phyloP scores from a whole-genome alignment of 164 flowering plant species.

The Vitis riparia region DNA sequence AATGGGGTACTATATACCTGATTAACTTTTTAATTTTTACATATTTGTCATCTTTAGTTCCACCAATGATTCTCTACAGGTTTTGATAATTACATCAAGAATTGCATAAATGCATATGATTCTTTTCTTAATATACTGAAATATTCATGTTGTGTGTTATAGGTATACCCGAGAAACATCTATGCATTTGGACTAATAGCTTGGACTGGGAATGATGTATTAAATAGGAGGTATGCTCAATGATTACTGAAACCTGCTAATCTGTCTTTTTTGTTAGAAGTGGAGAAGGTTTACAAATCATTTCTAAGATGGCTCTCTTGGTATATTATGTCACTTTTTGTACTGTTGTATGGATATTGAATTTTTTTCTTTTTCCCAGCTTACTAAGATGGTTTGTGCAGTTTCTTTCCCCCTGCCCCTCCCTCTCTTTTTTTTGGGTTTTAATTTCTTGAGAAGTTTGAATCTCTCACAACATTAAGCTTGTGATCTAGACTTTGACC shows the following conservation, averaged over 20 bases:
- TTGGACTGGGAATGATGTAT: slow-evolving; percentile 98
- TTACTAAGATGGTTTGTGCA: neutral
- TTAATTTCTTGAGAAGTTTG: no score
- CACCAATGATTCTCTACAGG: no score
- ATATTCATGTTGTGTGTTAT: neutral
- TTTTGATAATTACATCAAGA: neutral
- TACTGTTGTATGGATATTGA: no score
- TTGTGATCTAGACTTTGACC: neutral
- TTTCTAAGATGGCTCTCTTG: no score
- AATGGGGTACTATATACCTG: neutral
- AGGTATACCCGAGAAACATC: slow-evolving; percentile 94
- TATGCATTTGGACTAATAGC: slow-evolving; percentile 91
- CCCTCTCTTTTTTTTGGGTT: no score
- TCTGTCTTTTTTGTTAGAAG: no score
- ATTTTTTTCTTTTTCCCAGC: no score
- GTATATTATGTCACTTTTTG: no score
- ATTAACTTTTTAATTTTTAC: neutral
- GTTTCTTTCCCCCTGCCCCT: no score
- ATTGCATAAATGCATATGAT: neutral
- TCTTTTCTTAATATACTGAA: neutral
- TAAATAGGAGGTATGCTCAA: slow-evolving; percentile 73
- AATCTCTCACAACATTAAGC: no score
- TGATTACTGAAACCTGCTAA: neutral
- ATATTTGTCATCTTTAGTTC: neutral
- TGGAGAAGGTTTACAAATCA: no score